phyloP scores from a whole-genome alignment of 192 early-diverging fungal genomes.

The Podila epicladia region DNA sequence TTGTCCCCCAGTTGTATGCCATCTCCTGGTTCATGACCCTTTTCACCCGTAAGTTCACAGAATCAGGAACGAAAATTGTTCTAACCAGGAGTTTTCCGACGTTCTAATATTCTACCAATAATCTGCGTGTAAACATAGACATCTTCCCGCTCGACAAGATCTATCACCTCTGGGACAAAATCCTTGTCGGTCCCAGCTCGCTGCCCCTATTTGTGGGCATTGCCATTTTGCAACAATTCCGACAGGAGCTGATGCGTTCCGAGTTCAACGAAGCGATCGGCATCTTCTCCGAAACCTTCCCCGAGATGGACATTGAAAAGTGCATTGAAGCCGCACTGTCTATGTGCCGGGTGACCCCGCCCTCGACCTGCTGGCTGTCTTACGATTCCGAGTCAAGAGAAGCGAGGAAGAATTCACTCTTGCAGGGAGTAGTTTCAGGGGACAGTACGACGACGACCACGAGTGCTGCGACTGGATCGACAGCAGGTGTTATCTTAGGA shows the following conservation, averaged over 20 bases:
- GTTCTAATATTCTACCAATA: not conserved
- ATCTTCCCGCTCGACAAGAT: slow-evolving; percentile 85
- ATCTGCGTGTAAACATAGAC: slow-evolving; percentile 52
- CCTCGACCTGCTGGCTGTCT: slow-evolving; percentile 55
- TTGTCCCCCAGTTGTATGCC: slow-evolving; percentile 78
- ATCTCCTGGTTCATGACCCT: slow-evolving; percentile 88
- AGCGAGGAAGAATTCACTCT: slow-evolving; percentile 11
- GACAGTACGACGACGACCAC: not conserved
- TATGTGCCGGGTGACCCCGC: slow-evolving; percentile 77
- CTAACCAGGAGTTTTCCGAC: no score
- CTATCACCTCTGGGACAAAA: slow-evolving; percentile 83
- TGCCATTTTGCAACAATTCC: slow-evolving; percentile 74
- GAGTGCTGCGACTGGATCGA: not conserved
- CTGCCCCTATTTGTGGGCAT: slow-evolving; percentile 75
- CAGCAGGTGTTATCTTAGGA: not conserved
- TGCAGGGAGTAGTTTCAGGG: not conserved
- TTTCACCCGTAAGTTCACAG: slow-evolving; percentile 73
- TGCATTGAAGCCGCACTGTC: slow-evolving; percentile 68
- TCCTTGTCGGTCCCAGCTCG: slow-evolving; percentile 70
- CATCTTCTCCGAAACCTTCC: slow-evolving; percentile 63
- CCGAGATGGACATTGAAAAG: slow-evolving; percentile 78
- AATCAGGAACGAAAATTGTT: not conserved
- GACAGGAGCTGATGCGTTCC: slow-evolving; percentile 64
- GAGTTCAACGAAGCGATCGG: slow-evolving; percentile 77
- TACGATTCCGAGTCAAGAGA: slow-evolving; percentile 48